Evolutionary conservation across 192 early-diverging fungal genomes (phyloP).

Genomic region (Oehlia diaphana): DNA sequence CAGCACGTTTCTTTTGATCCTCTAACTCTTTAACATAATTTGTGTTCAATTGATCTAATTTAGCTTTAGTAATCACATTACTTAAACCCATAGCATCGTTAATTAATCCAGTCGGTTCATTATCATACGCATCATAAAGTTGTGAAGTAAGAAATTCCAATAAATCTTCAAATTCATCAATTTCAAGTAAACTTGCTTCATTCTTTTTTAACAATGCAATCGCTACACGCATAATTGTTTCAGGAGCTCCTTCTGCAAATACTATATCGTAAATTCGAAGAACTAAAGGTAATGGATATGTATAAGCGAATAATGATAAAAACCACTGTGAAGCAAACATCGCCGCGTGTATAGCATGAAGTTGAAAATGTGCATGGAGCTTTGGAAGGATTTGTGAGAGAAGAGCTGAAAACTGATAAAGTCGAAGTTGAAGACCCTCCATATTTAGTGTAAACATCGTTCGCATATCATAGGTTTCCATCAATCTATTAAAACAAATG

Average conservation of each 20-base stretch:
- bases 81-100: constrained; percentile 74
- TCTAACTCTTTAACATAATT: constrained; percentile 54
- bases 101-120: constrained; percentile 64
- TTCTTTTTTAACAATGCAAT: constrained; percentile 87
- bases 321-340: constrained; percentile 99
- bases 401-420: constrained; percentile 84
- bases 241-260: constrained; percentile 86
- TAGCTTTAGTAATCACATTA: constrained; percentile 64
- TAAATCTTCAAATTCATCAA: constrained; percentile 76
- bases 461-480: constrained; percentile 92
- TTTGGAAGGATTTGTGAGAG: constrained; percentile 75
- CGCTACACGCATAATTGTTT: constrained; percentile 87
- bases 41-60: constrained; percentile 70
- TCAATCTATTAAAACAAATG: constrained; percentile 50
- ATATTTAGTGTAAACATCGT: constrained; percentile 93
- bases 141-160: constrained; percentile 82
- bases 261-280: constrained; percentile 91
- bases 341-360: constrained; percentile 70
- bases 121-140: constrained; percentile 77
- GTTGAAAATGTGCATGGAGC: constrained; percentile 72
- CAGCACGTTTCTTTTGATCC: constrained; percentile 52
- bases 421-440: constrained; percentile 86
- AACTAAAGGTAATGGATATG: constrained; percentile 87
- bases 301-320: constrained; percentile 95
- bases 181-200: constrained; percentile 61